phyloP scores from a whole-genome alignment of 2,329 filamentous ascomycete species.

The Pestalotiopsis sp. region DNA sequence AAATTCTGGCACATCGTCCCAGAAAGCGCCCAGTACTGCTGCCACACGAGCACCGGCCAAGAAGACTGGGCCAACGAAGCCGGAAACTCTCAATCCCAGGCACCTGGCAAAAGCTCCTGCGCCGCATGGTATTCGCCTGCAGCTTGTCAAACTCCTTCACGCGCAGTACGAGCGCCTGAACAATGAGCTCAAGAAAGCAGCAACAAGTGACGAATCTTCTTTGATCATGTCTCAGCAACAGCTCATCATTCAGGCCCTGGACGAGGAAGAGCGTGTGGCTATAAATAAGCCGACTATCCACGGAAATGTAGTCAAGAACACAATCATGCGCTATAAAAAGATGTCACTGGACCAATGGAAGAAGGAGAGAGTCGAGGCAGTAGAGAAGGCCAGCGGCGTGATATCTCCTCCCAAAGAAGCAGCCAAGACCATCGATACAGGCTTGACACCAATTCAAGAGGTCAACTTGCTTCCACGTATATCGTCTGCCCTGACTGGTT shows the following conservation, averaged over 20 bases:
- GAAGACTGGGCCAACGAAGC: constrained; percentile 27
- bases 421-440: constrained; percentile 65
- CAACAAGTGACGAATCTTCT: constrained; percentile 48
- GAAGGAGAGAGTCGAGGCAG: constrained; percentile 48
- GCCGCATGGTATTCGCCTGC: constrained; percentile 55
- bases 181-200: constrained; percentile 55
- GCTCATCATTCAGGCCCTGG: constrained; percentile 68
- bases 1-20: background rate
- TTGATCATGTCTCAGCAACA: constrained; percentile 65
- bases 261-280: constrained; percentile 79
- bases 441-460: constrained; percentile 69
- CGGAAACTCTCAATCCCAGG: constrained; percentile 68
- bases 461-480: constrained; percentile 64
- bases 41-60: constrained; percentile 11
- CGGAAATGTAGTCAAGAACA: constrained; percentile 79
- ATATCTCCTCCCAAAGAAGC: constrained; percentile 35
- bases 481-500: constrained; percentile 61
- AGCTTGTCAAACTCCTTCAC: constrained; percentile 65
- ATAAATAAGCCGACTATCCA: constrained; percentile 72
- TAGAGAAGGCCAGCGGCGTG: constrained; percentile 33
- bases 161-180: constrained; percentile 70
- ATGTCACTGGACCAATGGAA: constrained; percentile 76
- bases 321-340: constrained; percentile 73
- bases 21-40: constrained; percentile 7
- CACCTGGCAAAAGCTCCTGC: constrained; percentile 61